Base-by-base conservation (phyloP, 352 stramenopile genomes). In the Globisporangium orthogonon region DNA sequence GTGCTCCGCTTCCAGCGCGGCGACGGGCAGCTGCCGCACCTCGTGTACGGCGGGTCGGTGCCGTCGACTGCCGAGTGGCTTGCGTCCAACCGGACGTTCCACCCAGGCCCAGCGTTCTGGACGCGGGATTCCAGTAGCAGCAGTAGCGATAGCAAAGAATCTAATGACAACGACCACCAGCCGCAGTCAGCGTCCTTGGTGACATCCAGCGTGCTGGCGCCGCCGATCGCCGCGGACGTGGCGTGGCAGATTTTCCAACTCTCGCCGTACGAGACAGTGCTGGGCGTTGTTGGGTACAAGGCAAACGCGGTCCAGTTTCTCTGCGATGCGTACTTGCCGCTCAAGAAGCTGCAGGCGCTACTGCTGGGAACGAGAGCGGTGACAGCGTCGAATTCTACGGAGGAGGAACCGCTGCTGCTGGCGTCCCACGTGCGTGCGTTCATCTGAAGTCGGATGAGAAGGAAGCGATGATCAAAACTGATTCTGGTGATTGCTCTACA, bases 161-260 rank as follows among this genome's bases (percentile, higher is more conserved):
- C 33, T 17, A 11, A 11, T 14, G 35, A 4, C 9, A 11, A 15
- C 14, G 35, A 41, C 35, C 9, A 11, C 35, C 9, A 13, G 18
- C 9, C 6, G 9, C 43, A 10, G n/a, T 30, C 43, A 3, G 9
- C 41, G 17, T 5, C 30, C 17, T 18, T 52, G 18, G 50, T 78
- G 1, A 65, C 71, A 4, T 89, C 84, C 1, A 86, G 70, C 5
- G 67, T 94, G 43, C 67, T 85, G 9, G 81, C 83, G 14, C 81
- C 85, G 35, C 85, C 85, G 2, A 75, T 93, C 46, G 83, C 76
- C 29, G 79, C 77, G 6, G 81, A 94, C 48, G 75, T 91, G 9
- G 85, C 69, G n/a, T 89, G 81, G 76, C 75, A 91, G 54, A 87
- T 94, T 51, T 94, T 91, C 59, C 75, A 76, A 7, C 61, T 94